Evolutionary conservation across 1,284 basidiomycete genomes (phyloP), one percentile per base, ranked within the genome.

Genomic region (Fomitiporia mediterranea): DNA sequence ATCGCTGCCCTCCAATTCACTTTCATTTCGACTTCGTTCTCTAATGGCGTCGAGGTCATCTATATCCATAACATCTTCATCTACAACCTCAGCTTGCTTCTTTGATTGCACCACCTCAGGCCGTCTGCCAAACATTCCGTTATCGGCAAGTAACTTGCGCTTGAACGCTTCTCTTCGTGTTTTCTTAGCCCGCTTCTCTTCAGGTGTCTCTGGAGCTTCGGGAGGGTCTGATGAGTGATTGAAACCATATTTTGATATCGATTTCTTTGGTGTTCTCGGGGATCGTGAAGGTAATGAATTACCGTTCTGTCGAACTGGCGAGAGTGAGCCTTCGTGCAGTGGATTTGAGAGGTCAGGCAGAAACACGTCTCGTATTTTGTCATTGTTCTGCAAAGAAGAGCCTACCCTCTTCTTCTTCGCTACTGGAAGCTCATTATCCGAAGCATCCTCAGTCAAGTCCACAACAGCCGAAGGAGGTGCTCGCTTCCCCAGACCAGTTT

Each of bases 141-240:
- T 77, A 47, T 75, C 75, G 34, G 72, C 69, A 8, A 85, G 69
- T 4, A 88, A 71, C 46, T 78, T 80, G 46, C 72, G 76, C 64
- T 80, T 81, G 59, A 85, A 82, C 23, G 74, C 72, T 53, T 82
- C 80, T 55, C 73, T 80, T 40, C 60, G 53, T 19, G 57, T 46
- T 35, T 55, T 58, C 39, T 58, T 60, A n/a, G 51, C 55, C 4
- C 53, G 52, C 35, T 40, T 55, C 44, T 56, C 49, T 19, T 56
- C 57, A 13, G 56, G 53, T 2, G 54, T 49, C 27, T 56, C 51
- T 4, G 49, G 51, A 21, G 11, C 13, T 7, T 52, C 55, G 28
- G 13, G 17, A 17, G 13, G 25, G 15, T 44, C 50, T 6, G 40
- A 21, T 30, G 50, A 13, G 7, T 39, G 17, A 39, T 23, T 57